Evolutionary conservation across 202 grass and related monocot genomes (phyloP).

Genomic region (Schoenoplectus triqueter): DNA sequence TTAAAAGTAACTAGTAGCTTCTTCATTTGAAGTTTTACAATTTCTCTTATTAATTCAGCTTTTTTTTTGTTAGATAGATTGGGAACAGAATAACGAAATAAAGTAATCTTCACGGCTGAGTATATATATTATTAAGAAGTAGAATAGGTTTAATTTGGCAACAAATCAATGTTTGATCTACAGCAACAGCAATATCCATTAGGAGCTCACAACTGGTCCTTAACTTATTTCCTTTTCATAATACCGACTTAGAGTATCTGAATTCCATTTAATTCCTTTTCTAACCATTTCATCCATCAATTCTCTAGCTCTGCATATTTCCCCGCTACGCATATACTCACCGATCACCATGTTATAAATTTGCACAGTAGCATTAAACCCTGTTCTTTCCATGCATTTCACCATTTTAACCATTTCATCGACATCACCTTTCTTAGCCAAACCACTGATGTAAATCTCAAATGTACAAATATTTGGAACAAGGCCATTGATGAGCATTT

Average conservation of each 20-base stretch:
- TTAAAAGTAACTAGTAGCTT: no score
- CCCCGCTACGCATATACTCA: constrained; percentile 34
- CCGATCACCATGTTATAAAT: constrained; percentile 44
- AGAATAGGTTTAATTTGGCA: no score
- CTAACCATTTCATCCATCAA: constrained; percentile 38
- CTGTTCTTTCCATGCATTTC: constrained; percentile 58
- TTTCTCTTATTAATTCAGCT: no score
- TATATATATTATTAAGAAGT: no score
- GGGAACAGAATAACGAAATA: no score
- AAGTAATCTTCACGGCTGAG: no score
- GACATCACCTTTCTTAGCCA: constrained; percentile 58
- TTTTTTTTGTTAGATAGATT: no score
- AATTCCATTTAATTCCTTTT: constrained; percentile 51
- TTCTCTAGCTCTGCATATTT: constrained; percentile 39
- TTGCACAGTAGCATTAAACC: constrained; percentile 44
- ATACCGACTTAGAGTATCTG: constrained; percentile 33
- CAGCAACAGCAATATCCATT: constrained; percentile 39
- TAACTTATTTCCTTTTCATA: constrained; percentile 8
- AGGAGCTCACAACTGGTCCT: constrained; percentile 27
- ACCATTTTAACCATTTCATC: constrained; percentile 54
- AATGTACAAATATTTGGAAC: constrained; percentile 46
- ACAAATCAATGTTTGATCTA: background rate
- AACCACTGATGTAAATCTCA: constrained; percentile 47
- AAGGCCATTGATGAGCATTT: constrained; percentile 65
- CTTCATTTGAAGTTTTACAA: no score